Evolutionary conservation across 2,329 filamentous ascomycete genomes (phyloP), one percentile per base, ranked within the genome.

Genomic region (Colletotrichum sp.): DNA sequence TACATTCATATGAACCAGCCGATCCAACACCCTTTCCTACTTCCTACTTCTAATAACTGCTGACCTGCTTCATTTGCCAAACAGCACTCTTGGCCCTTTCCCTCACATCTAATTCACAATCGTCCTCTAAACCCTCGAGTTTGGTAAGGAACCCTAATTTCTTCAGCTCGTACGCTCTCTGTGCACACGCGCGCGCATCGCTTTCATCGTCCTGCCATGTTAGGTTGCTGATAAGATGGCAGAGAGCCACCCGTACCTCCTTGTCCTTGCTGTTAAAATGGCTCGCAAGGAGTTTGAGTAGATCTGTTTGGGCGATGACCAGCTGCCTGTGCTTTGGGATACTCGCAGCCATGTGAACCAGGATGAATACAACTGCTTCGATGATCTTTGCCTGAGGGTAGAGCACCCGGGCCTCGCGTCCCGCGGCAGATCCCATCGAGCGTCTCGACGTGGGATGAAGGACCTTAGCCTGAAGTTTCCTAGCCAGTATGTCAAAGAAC

Each of bases 311-410:
- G 5, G 92, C 88, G 66, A 97, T 91, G 13, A 98, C 87, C 18
- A 95, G 85, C 79, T 96, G 92, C 69, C 95, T 92, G 82, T 98
- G 95, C 34, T 90, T 89, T 5, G 95, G 92, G 15, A 92, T 87
- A 76, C 95, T 95, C 12, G 96, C 96, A 21, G 95, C 95, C 78
- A 98, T 91, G 84, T 98, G 95, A 16, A 97, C 93, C 63, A 98
- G 88, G 70, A 98, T 92, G 81, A 92, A 97, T 33, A 95, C 91
- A 13, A 96, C 93, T 4, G 94, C 90, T 78, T 91, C 90, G 66
- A 98, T 89, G 75, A 98, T 93, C 82, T 95, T 93, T 29, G 88
- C 81, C 76, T 90, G 89, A 11, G 90, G 88, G 73, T 90, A 87
- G 12, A 92, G 81, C 33, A 92, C 83, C 61, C 87, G 85, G 0